Percentiles rank a stretch among this genome's conserved stretches.
Evolutionary conservation across 106 monocot species (phyloP).

Genomic region (Vanilla planifolia): DNA sequence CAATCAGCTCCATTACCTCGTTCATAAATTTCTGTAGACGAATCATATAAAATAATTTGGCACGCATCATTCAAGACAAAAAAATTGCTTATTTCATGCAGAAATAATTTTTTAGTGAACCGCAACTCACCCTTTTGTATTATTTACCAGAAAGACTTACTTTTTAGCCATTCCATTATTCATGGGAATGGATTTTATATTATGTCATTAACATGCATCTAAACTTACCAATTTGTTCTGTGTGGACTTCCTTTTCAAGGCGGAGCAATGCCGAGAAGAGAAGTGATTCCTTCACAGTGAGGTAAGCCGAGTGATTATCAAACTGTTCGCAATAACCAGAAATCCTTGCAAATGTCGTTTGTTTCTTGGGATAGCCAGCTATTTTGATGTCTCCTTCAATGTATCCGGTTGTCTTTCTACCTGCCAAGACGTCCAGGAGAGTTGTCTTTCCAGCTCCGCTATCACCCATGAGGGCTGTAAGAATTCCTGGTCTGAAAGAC

Average conservation of each 20-base stretch:
- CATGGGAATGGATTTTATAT: too few relatives aligned
- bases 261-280: slow-evolving; percentile 63
- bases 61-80: too few relatives aligned
- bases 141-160: too few relatives aligned
- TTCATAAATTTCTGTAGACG: slow-evolving; percentile 36
- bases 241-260: slow-evolving; percentile 34
- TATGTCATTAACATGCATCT: too few relatives aligned
- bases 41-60: too few relatives aligned
- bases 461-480: slow-evolving; percentile 73
- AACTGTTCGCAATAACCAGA: slow-evolving; percentile 75
- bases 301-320: slow-evolving; percentile 67
- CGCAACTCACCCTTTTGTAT: too few relatives aligned
- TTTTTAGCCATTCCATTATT: too few relatives aligned
- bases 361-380: slow-evolving; percentile 59
- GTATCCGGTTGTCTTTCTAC: slow-evolving; percentile 68
- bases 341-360: slow-evolving; percentile 62
- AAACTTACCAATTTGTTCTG: slow-evolving; percentile 25
- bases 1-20: slow-evolving; percentile 55
- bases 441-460: slow-evolving; percentile 88
- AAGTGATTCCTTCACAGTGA: slow-evolving; percentile 60
- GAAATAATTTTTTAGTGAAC: too few relatives aligned
- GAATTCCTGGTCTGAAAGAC: slow-evolving; percentile 65
- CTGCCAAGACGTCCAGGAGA: slow-evolving; percentile 78
- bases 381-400: slow-evolving; percentile 59
- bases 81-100: too few relatives aligned